Base-by-base conservation (phyloP, 1,139 yeast species). In the Yamadazyma spencermartinsiae region DNA sequence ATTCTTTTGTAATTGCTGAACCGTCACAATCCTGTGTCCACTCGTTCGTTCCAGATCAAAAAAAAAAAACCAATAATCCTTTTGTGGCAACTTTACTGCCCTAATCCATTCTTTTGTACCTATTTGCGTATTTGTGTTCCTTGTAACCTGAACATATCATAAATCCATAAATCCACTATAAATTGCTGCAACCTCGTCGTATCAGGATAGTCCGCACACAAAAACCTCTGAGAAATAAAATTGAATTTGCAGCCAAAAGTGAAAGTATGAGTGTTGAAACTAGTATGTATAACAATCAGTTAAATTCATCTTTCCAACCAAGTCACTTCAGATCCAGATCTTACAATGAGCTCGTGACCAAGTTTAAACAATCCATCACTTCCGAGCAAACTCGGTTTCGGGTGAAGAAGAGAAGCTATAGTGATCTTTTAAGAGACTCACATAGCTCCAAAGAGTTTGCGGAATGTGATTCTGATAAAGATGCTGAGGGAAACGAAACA, bases 291-390 rank as follows among this genome's bases (percentile, higher is more conserved):
- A 59, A 62, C 44, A 56, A 62, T 47, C 67, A 55, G 37, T 49
- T 60, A 40, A 56, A 58, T 45, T 52, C 56, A 31, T 26, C 43
- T 7, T 59, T 58, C 40, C 54, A 55, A 37, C 55, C 63, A 17
- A 58, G 62, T 32, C 73, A 66, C 42, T 50, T 56, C 26, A 59
- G 69, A 48, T 62, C 73, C 33, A 40, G 50, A 21, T 48, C 52
- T 11, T 65, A 59, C 46, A 62, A 55, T 52, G 69, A 59, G 44
- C 49, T 65, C 38, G 51, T 62, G 48, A 54, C 49, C 36, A 60
- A 50, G 42, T 60, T 58, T 45, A 64, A 58, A 48, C 49, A 56
- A 31, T 46, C 51, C 13, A 43, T 48, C 14, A 41, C 45, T 19
- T 38, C 49, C n/a, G 49, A 48, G 17, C 38, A 32, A 13, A 39